Evolutionary conservation across 2,329 filamentous ascomycete genomes (phyloP), one percentile per base, ranked within the genome.

Genomic region (Paecilomyces sp.): DNA sequence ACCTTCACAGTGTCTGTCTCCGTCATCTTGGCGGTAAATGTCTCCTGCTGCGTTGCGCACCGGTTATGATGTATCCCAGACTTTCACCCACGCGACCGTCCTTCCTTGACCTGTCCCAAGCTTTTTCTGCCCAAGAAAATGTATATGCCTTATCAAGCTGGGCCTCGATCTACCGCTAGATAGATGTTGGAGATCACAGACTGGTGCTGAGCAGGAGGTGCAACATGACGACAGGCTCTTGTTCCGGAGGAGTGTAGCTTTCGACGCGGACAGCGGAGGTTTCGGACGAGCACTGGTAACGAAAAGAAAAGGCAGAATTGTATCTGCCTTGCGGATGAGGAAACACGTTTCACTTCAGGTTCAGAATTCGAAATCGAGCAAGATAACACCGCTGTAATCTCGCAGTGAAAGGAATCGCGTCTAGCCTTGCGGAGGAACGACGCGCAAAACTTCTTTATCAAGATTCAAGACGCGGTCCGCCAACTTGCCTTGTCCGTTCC

Each of bases 1-100:
- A n/a, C 41, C 41, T 47, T 15, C 54, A 56, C 55, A 57, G 62
- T 62, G 22, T 50, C 50, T 56, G 54, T 51, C 25, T 57, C 55
- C 3, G 31, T 34, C 18, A 24, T 33, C 22, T 22, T 55, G 1
- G 13, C 30, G 8, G 15, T 36, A 28, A 57, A 34, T 11, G 28
- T 50, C 36, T 34, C 28, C 24, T 25, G 53, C 22, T 51, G 13
- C n/a, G 51, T n/a, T 24, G 24, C 51, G 9, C 24, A 24, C 51
- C 3, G 51, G 41, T 6, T 18, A 18, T 47, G 15, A 47, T 3
- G n/a, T 47, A 22, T 47, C 36, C n/a, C 13, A 41, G 11, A 41
- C 13, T 12, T 41, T 47, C 41, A 18, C 41, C n/a, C 41, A 47
- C n/a, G 41, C 41, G 41, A 47, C n/a, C 41, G 41, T 47, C n/a